Evolutionary conservation across 805 yeast genomes (phyloP), one percentile per base, ranked within the genome.

Genomic region (Metschnikowia amazonensis): DNA sequence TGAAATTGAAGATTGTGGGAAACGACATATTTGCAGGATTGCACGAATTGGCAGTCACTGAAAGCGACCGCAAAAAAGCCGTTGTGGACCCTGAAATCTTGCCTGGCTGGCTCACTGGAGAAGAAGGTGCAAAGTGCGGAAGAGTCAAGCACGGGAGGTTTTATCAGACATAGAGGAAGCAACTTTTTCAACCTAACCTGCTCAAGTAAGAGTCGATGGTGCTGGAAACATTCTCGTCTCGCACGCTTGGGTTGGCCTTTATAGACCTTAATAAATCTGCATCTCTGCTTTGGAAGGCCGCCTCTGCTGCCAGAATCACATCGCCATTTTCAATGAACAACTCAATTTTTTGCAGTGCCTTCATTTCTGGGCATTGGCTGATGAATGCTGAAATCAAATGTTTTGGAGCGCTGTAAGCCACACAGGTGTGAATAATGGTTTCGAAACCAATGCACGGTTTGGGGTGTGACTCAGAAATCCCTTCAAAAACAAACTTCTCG

Each of bases 21-120:
- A 70, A 67, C 16, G 95, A 87, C 59, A 75, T 88, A 0, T 87
- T 82, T 71, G 95, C 80, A 2, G 96, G 96, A 0, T 57, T 87
- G 31, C 89, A 85, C 60, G 83, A 85, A 56, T 67, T 87, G 14
- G 76, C 89, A 23, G 65, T 62, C 1, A 21, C 31, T 11, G 51
- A 62, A 2, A 42, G 47, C 0, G 59, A 60, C 14, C 43, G 55
- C 14, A 49, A 54, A 69, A 68, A 43, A 46, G 65, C 50, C 75
- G 55, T 73, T 0, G 63, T 82, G 1, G 75, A 84, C 52, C 75
- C 85, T 0, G 66, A 72, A n/a, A 67, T 53, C 0, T 64, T 85
- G 13, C 95, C 96, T 0, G 76, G 80, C 25, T 87, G 89, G 90
- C 61, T 87, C 27, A 80, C 90, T 3, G 95, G 95, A 2, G 89